Base-by-base conservation (phyloP, 345 rosid species). In the Cardamine chenopodiifolia region DNA sequence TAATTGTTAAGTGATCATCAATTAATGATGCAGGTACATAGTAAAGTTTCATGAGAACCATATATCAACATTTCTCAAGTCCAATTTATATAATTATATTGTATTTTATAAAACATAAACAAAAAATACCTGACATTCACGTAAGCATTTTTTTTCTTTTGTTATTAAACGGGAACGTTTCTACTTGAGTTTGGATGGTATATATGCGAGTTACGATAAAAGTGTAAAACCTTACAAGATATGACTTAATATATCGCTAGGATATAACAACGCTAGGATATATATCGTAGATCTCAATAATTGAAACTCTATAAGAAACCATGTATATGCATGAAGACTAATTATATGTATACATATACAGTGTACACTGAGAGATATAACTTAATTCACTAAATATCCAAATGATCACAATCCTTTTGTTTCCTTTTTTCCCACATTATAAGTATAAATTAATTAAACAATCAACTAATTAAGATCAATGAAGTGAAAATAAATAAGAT, bases 401-500 rank as follows among this genome's bases (percentile, higher is more conserved):
- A 71, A 48, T 48, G 13, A 66, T 42, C 73, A 72, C 77, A 78
- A 78, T 12, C 53, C 53, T 6, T 5, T 62, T 60, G 18, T 29
- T 53, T 55, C n/a, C 10, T 39, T 26, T 77, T 45, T 37, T 22
- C 28, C 54, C 72, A 58, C 56, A 58, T 64, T n/a, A 45, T 45
- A 22, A 23, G 57, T 40, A 55, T 20, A 65, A 71, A 29, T 68
- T 71, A 77, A 65, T 48, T 31, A 77, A 78, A 60, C 73, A 78
- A 78, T 71, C 72, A 64, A 66, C 69, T 72, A 49, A 65, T 17
- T 50, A 71, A 22, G 62, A 70, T 17, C 50, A 59, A 54, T 31
- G 57, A 50, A 66, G 42, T 29, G 39, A 39, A 74, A 25, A 62
- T 77, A 77, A 62, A 56, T 55, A 76, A 48, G 58, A 44, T 39